A percentile compares a stretch with the other conserved stretches of the same genome.
Conservation (phyloP, 495 filamentous ascomycete genomes). For the Trichoderma gamsii region DNA sequence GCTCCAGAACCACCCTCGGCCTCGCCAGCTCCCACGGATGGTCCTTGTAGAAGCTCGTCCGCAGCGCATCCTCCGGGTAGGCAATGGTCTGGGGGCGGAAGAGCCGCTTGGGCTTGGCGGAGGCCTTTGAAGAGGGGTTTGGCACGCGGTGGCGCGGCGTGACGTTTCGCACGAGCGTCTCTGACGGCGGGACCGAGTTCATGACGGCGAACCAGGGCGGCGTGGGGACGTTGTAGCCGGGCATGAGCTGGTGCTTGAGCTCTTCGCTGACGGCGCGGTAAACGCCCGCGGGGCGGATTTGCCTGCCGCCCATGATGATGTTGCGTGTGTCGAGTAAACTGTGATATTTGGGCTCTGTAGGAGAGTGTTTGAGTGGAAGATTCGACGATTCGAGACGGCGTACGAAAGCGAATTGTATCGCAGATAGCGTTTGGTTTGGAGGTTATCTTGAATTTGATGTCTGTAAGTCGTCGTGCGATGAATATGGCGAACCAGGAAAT, state of each 20-base stretch:
- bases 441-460: not conserved
- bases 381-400: too few relatives aligned
- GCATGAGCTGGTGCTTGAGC: slow-evolving; percentile 10
- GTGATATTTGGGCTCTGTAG: too few relatives aligned
- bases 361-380: too few relatives aligned
- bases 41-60: slow-evolving; percentile 76
- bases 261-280: slow-evolving; percentile 2
- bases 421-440: not conserved
- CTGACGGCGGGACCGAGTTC: slow-evolving; percentile 68
- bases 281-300: slow-evolving; percentile 15
- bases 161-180: slow-evolving; percentile 62
- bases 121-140: slow-evolving; percentile 41
- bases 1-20: slow-evolving; percentile 76
- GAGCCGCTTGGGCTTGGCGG: slow-evolving; percentile 61
- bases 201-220: slow-evolving; percentile 77
- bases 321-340: not conserved
- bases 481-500: not conserved
- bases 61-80: slow-evolving; percentile 81
- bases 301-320: slow-evolving; percentile 13
- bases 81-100: slow-evolving; percentile 72
- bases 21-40: slow-evolving; percentile 97
- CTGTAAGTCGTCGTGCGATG: not conserved
- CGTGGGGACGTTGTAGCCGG: not conserved
- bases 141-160: slow-evolving; percentile 54
- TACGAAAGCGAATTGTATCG: not conserved